A percentile compares a stretch with the other conserved stretches of the same genome.
phyloP scores from a whole-genome alignment of 495 filamentous ascomycete species.

The Jackrogersella minutella region DNA sequence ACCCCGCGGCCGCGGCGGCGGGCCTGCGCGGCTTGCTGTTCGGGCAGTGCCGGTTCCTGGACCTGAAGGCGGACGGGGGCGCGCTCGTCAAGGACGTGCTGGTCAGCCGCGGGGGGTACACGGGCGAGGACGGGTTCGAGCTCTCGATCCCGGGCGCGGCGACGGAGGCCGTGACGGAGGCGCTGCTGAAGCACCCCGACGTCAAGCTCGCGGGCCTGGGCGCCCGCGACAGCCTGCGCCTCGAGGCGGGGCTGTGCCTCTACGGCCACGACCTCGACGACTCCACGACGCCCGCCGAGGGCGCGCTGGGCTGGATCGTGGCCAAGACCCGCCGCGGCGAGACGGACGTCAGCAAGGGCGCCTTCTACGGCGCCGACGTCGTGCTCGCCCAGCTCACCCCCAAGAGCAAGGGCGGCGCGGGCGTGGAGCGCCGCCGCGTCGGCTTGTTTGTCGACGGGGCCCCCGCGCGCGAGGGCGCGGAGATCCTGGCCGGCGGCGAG shows the following conservation, averaged over 20 bases:
- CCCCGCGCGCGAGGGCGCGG: constrained; percentile 87
- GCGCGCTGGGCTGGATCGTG: constrained; percentile 84
- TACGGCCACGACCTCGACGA: constrained; percentile 98
- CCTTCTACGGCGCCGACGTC: constrained; percentile 76
- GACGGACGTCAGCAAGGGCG: constrained; percentile 55
- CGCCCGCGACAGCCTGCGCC: constrained; percentile 86
- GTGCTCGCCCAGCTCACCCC: constrained; percentile 76
- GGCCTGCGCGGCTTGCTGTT: constrained; percentile 80
- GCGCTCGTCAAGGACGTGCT: constrained; percentile 67
- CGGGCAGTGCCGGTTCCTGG: constrained; percentile 70
- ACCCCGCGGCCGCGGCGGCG: constrained; percentile 53
- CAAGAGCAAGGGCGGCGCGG: constrained; percentile 68
- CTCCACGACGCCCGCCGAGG: constrained; percentile 85
- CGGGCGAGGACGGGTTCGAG: constrained; percentile 98
- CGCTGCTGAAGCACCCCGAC: constrained; percentile 68
- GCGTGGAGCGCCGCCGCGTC: constrained; percentile 76
- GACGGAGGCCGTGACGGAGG: constrained; percentile 62
- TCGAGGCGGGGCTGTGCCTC: constrained; percentile 97
- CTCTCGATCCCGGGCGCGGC: constrained; percentile 77
- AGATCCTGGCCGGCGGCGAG: constrained; percentile 65
- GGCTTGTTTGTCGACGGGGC: constrained; percentile 86
- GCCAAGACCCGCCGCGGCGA: constrained; percentile 71
- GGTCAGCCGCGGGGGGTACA: constrained; percentile 90
- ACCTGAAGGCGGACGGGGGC: constrained; percentile 54
- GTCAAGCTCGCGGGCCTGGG: constrained; percentile 86